phyloP scores from a whole-genome alignment of 768 basidiomycete species.

The Tulasnella sp. region DNA sequence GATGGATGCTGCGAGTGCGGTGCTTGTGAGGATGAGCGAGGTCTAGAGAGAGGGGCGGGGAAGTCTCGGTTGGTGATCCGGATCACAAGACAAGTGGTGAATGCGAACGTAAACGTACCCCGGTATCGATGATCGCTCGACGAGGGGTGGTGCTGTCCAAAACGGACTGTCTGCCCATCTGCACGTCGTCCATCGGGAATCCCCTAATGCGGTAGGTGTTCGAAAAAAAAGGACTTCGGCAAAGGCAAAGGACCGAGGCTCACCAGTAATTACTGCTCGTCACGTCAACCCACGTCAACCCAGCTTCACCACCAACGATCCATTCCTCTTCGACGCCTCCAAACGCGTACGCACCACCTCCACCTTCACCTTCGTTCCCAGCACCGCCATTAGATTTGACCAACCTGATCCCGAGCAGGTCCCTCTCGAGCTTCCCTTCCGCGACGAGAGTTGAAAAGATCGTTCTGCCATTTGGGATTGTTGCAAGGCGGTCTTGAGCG shows the following conservation, averaged over 20 bases:
- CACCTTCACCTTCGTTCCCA: not conserved
- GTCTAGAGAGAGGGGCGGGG: not conserved
- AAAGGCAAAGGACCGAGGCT: not conserved
- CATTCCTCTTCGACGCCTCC: not conserved
- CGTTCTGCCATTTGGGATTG: not conserved
- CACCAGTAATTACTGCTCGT: slow-evolving; percentile 8
- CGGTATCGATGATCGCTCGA: slow-evolving; percentile 5
- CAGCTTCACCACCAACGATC: slow-evolving; percentile 7
- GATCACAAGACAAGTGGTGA: not conserved
- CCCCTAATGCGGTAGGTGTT: not conserved
- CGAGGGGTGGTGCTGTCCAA: not conserved
- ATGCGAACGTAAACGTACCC: not conserved
- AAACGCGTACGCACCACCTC: slow-evolving; percentile 3
- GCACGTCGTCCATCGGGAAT: not conserved
- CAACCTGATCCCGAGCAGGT: not conserved
- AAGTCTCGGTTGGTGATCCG: not conserved
- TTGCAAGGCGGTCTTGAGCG: slow-evolving; percentile 5
- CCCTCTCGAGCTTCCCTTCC: not conserved
- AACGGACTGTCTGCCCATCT: not conserved
- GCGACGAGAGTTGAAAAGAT: not conserved
- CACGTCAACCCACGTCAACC: not conserved
- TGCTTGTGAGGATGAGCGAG: not conserved
- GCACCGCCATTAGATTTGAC: not conserved
- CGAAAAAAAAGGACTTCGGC: not conserved
- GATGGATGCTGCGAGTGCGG: not conserved